Evolutionary conservation across 2,329 filamentous ascomycete genomes (phyloP), one percentile per base, ranked within the genome.

Genomic region (Penicillium sp.): DNA sequence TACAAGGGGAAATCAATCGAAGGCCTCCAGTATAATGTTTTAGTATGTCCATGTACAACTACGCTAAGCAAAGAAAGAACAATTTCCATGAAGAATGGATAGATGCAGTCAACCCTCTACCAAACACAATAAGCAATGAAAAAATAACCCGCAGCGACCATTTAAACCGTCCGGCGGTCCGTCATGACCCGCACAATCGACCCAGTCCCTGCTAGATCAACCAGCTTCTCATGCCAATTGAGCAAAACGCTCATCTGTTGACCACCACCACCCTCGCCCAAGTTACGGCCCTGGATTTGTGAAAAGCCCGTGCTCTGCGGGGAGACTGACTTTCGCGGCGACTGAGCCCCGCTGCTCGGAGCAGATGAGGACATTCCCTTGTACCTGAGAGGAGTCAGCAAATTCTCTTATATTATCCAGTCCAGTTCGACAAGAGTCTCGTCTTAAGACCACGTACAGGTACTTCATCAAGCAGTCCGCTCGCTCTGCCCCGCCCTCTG

Each of bases 171-270:
- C 59, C 92, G 82, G 71, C 90, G 85, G 72, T 98, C 92, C 28
- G 87, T 92, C 89, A 98, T 95, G 51, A 87, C 87, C 55, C 92
- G 79, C 47, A 88, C 85, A 67, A 98, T 92, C 64, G 85, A 95
- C 30, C 92, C 92, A 51, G 88, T 74, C 15, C 92, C 92, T 25
- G 88, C 86, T 57, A 95, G 81, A 58, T 98, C 92, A 3, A 96
- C 87, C 46, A 95, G 77, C 76, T 95, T 98, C 73, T 98, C 92
- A 62, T 98, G 92, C 92, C 92, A 98, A 68, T 88, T 95, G 51
- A 98, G 72, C 61, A 98, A 66, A 35, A 98, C 92, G 61, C 92
- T 96, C 92, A 96, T 96, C 37, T 83, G 84, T 40, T 88, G 82
- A 23, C 86, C 85, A 45, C 86, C 82, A 31, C 85, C 84, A 41